Evolutionary conservation across 169 alveolate genomes (phyloP), one percentile per base, ranked within the genome.

Genomic region (Plasmodium berghei): DNA sequence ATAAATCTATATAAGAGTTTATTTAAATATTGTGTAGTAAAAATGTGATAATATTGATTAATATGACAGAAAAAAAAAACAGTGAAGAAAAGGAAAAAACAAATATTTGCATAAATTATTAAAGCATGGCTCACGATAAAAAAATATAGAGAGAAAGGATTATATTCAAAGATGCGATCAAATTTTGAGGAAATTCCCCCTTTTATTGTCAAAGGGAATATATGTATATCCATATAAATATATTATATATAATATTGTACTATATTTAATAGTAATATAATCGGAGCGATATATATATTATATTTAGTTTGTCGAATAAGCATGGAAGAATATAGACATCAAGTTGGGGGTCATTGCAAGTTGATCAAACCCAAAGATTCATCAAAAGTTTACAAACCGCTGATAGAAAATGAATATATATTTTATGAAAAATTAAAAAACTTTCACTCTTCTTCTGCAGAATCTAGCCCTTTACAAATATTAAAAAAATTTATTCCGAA

Each of bases 321-420:
- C 61, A 80, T 92, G 55, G 95, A 92, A 66, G 93, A 66, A 66
- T 92, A 92, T 75, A 62, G 95, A 26, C 95, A 92, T 85, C 95
- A 92, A 61, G 95, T 92, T 20, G 95, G 95, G 10, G 95, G 95
- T 22, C 95, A 92, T 71, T 88, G 91, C 45, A 92, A 92, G 49
- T 59, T 92, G 56, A 58, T 92, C 45, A 92, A 92, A 87, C 94
- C 94, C 48, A 73, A 86, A 48, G 94, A 89, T 62, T 87, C 94
- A 28, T 89, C 94, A 52, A 89, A 89, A 70, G 94, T 92, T 18
- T 92, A 89, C 63, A 92, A 92, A 72, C 95, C 95, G 1, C 63
- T 89, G 34, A 87, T 62, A 26, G 95, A 92, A 63, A 92, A 92
- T 59, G 95, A 92, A 70, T 89, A 71, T 40, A 70, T 75, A 40